A percentile compares a stretch with the other conserved stretches of the same genome.
phyloP scores from a whole-genome alignment of 2,329 filamentous ascomycete genomes.

The Aspergillus sp. region DNA sequence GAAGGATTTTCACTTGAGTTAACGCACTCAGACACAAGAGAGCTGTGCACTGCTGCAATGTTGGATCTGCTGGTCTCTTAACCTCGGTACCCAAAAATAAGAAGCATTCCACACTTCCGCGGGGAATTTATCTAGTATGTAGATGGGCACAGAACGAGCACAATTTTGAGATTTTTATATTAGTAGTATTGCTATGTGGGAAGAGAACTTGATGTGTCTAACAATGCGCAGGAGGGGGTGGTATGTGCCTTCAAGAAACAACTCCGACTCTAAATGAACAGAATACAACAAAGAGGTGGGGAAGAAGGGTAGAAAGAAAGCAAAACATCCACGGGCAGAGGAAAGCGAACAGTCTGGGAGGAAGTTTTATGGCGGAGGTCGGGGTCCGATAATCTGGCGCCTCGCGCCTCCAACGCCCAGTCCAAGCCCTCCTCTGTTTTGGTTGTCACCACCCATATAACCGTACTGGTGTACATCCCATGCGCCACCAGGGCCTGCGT shows the following conservation, averaged over 20 bases:
- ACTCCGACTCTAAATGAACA: not conserved
- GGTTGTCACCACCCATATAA: conserved; percentile 61
- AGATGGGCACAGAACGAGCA: no score
- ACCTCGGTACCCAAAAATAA: no score
- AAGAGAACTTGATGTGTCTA: not conserved
- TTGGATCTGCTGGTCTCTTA: no score
- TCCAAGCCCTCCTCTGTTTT: conserved; percentile 54
- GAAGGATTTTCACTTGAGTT: no score
- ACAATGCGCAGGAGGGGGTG: not conserved
- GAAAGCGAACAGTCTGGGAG: not conserved
- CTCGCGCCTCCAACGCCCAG: conserved; percentile 56
- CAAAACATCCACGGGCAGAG: not conserved
- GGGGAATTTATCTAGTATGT: no score
- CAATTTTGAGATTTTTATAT: not conserved
- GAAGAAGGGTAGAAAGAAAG: not conserved
- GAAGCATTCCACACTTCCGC: no score
- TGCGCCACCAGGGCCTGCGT: conserved; percentile 49
- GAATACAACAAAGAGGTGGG: not conserved
- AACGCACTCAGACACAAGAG: no score
- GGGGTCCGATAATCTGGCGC: conserved; percentile 63
- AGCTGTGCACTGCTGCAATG: no score
- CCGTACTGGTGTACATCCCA: conserved; percentile 69
- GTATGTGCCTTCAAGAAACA: not conserved
- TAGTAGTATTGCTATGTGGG: not conserved
- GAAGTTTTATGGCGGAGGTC: conserved; percentile 45